Evolutionary conservation across 148 eudicot genomes (phyloP).

Genomic region (Dysphania ambrosioides): DNA sequence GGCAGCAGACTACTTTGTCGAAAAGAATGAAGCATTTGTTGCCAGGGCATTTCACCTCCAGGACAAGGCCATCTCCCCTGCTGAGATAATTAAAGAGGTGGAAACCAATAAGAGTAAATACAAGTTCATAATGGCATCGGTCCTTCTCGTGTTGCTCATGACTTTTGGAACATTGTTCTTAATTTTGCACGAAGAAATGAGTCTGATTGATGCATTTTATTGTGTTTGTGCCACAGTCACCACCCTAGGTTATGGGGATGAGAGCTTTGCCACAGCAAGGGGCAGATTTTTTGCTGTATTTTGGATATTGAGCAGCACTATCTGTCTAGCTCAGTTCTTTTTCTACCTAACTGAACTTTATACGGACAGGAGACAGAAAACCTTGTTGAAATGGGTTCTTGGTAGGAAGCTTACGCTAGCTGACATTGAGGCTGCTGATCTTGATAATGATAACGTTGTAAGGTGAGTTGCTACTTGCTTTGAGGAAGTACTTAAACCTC

Average conservation of each 20-base stretch:
- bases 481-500: not conserved
- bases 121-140: constrained; percentile 39
- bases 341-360: constrained; percentile 58
- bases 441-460: constrained; percentile 60
- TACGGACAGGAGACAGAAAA: constrained; percentile 51
- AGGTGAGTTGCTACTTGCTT: constrained; percentile 33
- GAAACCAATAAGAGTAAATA: constrained; percentile 49
- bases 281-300: constrained; percentile 68
- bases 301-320: constrained; percentile 70
- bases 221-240: constrained; percentile 77
- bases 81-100: constrained; percentile 48
- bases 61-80: constrained; percentile 23
- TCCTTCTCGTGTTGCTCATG: constrained; percentile 40
- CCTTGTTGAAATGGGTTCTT: constrained; percentile 51
- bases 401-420: constrained; percentile 43
- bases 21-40: constrained; percentile 49
- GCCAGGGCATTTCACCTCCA: constrained; percentile 51
- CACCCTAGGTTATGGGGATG: constrained; percentile 76
- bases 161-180: constrained; percentile 44
- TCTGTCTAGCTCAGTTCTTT: constrained; percentile 72
- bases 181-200: constrained; percentile 40
- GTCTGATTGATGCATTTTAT: constrained; percentile 53
- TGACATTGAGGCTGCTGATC: constrained; percentile 76
- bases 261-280: constrained; percentile 54
- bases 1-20: constrained; percentile 64